Base-by-base conservation (phyloP, 2,329 filamentous ascomycete genomes). In the Penicillium crustosum region DNA sequence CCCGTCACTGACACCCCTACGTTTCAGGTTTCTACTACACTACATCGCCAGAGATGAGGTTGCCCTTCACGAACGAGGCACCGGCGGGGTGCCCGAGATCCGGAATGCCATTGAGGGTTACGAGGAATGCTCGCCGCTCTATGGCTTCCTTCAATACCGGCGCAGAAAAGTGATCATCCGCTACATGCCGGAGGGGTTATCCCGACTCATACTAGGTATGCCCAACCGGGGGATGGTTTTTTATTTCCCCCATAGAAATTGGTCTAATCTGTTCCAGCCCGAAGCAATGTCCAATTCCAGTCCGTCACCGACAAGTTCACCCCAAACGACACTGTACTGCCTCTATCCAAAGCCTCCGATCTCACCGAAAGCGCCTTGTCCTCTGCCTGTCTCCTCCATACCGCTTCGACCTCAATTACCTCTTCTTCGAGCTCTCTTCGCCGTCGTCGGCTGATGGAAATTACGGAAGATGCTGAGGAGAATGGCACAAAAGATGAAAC, bases 391-490 rank as follows among this genome's bases (percentile, higher is more conserved):
- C 92, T 92, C 43, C 81, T 97, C 53, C 92, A 97, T 76, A 89
- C 93, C 39, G 91, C 92, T 8, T 91, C 91, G 13, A 89, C 88
- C 39, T 96, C 93, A 21, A 90, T 88, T 64, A 91, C 89, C 27
- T 96, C 93, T 12, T 93, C 91, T 5, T 89, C 86, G 49, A 92
- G 89, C 71, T 95, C 91, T 6, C 80, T 92, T 63, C 86, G 89
- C 58, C 83, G 87, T 69, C 85, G 88, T 67, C 87, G 90, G 64
- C 79, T 97, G 67, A 89, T 93, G 78, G 93, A 96, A 77, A 97
- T 97, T 72, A 87, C 89, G n/a, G 94, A 97, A 76, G 90, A 94
- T 77, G 90, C 89, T 53, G 91, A 95, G 70, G 92, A 96, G 68
- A 88, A 86, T 68, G 79, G 85, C 54, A 81, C 87, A 10, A 66